These are phyloP conservation scores for Starmerella bacillaris DNA, from an alignment of 805 yeast species.

Conservation along the genomic window DNA sequence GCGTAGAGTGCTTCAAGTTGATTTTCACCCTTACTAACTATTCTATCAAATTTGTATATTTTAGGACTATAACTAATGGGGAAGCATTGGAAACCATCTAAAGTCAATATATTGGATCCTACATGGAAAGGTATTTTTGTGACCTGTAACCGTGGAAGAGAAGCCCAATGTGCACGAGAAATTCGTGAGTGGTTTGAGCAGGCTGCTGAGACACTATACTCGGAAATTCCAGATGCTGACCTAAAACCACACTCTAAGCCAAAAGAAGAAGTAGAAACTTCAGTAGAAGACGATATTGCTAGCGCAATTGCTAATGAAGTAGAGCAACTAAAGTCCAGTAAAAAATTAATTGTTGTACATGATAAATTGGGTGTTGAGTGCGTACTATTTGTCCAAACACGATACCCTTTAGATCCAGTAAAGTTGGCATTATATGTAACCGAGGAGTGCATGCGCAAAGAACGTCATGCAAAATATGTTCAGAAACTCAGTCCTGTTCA, in stretches of 20 bases:
- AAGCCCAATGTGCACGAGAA: constrained; percentile 23
- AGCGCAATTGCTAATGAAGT: constrained; percentile 53
- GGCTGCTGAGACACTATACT: constrained; percentile 26
- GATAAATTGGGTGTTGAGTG: constrained; percentile 25
- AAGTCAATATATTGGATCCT: constrained; percentile 39
- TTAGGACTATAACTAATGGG: too few species aligned
- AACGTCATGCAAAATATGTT: constrained; percentile 30
- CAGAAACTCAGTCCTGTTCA: constrained; percentile 71
- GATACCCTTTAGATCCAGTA: constrained; percentile 65
- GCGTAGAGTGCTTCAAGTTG: too few species aligned
- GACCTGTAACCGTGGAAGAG: constrained; percentile 70
- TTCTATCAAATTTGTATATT: too few species aligned
- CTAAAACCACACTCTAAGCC: too few species aligned
- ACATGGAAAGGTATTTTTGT: constrained; percentile 76
- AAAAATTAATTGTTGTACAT: constrained; percentile 17
- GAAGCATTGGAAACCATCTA: constrained; percentile 12
- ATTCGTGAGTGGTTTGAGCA: constrained; percentile 14
- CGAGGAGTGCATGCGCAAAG: constrained; percentile 33
- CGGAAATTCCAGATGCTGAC: constrained; percentile 1
- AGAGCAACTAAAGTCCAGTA: constrained; percentile 34
- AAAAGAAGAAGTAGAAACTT: neutral
- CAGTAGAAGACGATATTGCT: constrained; percentile 40
- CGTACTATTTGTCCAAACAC: constrained; percentile 64
- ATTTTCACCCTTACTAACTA: too few species aligned
- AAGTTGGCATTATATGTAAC: constrained; percentile 48